These are phyloP conservation scores for Backusella westeae DNA, from an alignment of 192 early-diverging fungal genomes.

Conservation along the genomic window DNA sequence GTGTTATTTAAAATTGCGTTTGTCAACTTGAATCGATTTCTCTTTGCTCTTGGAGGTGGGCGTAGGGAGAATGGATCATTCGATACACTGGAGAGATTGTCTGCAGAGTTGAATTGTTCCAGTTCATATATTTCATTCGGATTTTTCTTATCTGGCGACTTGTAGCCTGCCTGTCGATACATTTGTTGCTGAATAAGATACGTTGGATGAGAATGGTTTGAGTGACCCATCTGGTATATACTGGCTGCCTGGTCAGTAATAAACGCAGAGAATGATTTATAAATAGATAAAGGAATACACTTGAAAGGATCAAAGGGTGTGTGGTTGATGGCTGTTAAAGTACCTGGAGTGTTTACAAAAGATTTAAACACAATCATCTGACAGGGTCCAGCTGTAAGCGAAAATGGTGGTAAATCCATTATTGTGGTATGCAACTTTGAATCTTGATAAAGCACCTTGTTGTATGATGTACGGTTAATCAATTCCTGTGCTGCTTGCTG, in stretches of 20 bases:
- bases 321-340: conserved; percentile 18
- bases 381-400: conserved; percentile 21
- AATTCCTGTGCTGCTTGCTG: conserved; percentile 12
- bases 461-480: conserved; percentile 8
- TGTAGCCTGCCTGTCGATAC: neutral
- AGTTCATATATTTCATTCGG: neutral
- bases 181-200: conserved; percentile 8
- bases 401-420: conserved; percentile 30
- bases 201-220: conserved; percentile 2
- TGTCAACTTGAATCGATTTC: conserved; percentile 1
- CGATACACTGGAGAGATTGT: neutral
- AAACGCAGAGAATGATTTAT: conserved; percentile 4
- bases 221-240: conserved; percentile 2
- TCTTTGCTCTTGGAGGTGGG: conserved; percentile 10
- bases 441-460: neutral
- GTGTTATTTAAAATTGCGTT: neutral
- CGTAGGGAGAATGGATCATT: neutral
- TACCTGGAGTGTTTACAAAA: conserved; percentile 19
- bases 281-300: conserved; percentile 22
- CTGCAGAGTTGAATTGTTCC: neutral
- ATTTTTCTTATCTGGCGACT: neutral
- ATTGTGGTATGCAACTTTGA: conserved; percentile 22
- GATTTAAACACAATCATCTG: conserved; percentile 31
- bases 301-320: conserved; percentile 6
- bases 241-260: conserved; percentile 18